A percentile compares a stretch with the other conserved stretches of the same genome.
These are phyloP conservation scores for Tolypocladium paradoxum DNA, from an alignment of 2,329 filamentous ascomycete species.

Conservation along the genomic window DNA sequence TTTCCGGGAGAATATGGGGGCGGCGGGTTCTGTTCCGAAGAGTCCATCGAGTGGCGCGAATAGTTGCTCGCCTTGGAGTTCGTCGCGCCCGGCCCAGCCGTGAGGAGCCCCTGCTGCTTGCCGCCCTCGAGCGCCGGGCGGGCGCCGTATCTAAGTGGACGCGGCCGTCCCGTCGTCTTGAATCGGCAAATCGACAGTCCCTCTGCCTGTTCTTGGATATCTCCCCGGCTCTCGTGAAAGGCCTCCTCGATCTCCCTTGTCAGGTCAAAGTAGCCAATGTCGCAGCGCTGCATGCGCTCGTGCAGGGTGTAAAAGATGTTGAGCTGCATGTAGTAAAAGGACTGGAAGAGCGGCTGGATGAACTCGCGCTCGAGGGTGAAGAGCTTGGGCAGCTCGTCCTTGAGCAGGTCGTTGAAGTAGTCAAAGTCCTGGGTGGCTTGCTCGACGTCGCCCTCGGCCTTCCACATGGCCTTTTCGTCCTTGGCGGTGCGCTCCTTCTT, in stretches of 20 bases:
- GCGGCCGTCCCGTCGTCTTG: conserved; percentile 70
- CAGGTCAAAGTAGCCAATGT: conserved; percentile 96
- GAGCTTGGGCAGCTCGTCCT: conserved; percentile 87
- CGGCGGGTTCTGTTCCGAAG: conserved; percentile 46
- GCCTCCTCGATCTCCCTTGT: conserved; percentile 84
- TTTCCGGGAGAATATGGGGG: conserved; percentile 56
- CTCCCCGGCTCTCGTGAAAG: conserved; percentile 79
- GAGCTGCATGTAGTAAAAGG: conserved; percentile 99
- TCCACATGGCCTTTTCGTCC: conserved; percentile 96
- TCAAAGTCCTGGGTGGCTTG: conserved; percentile 91
- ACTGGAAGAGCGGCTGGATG: conserved; percentile 94
- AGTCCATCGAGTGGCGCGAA: conserved; percentile 25
- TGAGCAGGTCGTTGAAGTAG: conserved; percentile 94
- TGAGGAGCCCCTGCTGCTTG: conserved; percentile 40
- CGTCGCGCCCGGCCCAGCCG: conserved; percentile 26
- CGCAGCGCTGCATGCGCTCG: conserved; percentile 93
- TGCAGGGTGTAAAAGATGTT: conserved; percentile 99
- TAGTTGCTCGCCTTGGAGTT: conserved; percentile 22
- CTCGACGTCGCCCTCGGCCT: conserved; percentile 85
- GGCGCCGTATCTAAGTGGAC: conserved; percentile 47
- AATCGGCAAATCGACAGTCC: conserved; percentile 77
- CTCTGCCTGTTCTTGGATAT: conserved; percentile 78
- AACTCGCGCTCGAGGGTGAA: conserved; percentile 87
- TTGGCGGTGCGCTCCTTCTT: conserved; percentile 96
- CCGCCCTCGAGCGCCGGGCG: conserved; percentile 40